Percentiles rank a stretch among this genome's conserved stretches.
phyloP scores from a whole-genome alignment of 192 early-diverging fungal species.

The Phycomyces blakesleeanus region DNA sequence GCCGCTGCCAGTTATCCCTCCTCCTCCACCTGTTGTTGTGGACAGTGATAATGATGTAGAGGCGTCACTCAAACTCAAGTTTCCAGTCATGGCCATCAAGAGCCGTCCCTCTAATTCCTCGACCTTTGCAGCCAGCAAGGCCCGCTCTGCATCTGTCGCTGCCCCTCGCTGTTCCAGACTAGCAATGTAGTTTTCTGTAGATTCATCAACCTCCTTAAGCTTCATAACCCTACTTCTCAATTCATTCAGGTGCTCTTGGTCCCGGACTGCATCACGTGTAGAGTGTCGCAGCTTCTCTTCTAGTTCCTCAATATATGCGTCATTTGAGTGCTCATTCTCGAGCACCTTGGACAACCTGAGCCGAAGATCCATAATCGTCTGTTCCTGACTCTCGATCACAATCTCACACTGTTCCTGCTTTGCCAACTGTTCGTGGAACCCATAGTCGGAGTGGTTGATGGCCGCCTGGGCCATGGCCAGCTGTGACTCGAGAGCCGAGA shows the following conservation, averaged over 20 bases:
- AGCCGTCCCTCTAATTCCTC: constrained; percentile 6
- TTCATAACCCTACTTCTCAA: constrained; percentile 42
- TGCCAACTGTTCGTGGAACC: constrained; percentile 54
- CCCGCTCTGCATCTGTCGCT: constrained; percentile 17
- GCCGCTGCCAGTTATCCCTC: too few species aligned
- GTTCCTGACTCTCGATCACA: constrained; percentile 41
- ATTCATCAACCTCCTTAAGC: constrained; percentile 51
- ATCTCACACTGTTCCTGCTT: constrained; percentile 47
- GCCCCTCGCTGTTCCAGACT: constrained; percentile 34
- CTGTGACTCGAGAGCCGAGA: constrained; percentile 58
- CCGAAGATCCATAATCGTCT: constrained; percentile 45
- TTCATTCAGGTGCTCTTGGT: constrained; percentile 37
- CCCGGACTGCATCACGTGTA: constrained; percentile 28
- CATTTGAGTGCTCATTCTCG: constrained; percentile 42
- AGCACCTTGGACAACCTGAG: constrained; percentile 36
- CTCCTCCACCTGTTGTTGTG: too few species aligned
- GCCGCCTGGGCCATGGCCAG: constrained; percentile 54
- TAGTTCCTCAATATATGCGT: constrained; percentile 42
- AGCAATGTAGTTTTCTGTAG: constrained; percentile 41
- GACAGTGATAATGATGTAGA: neutral
- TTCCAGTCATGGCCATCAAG: constrained; percentile 1
- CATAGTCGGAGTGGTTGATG: constrained; percentile 50
- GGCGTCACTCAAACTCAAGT: neutral
- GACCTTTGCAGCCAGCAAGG: constrained; percentile 9
- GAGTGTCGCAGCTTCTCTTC: constrained; percentile 33